Base-by-base conservation (phyloP, 2,329 filamentous ascomycete genomes). In the Ophiostoma piceae region DNA sequence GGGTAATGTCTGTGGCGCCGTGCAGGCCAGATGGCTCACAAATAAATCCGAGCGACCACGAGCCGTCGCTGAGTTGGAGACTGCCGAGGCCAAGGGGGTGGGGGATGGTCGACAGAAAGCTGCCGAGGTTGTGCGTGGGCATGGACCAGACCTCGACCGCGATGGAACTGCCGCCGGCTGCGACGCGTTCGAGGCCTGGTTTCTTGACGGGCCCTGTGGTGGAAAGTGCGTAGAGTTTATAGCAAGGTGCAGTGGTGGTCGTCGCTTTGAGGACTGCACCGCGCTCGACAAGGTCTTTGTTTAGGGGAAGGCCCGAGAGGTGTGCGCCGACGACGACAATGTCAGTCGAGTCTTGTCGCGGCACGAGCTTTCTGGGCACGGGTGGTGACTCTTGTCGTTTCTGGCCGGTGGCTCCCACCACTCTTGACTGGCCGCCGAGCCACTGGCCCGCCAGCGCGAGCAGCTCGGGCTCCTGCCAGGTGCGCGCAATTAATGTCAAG, bases 91-190 rank as follows among this genome's bases (percentile, higher is more conserved):
- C 76, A 0, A 80, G 75, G 2, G 79, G 79, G 4, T 75, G 74
- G 5, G 77, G 73, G 2, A 80, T 75, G 0, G 78, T 79, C 5
- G 69, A 43, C 19, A 68, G 8, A 26, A 80, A 79, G 68, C 74
- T 76, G 5, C 75, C 77, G 4, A 80, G 57, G 1, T 75, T 69
- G 19, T 68, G 37, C 0, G 72, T 74, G 1, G 79, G 79, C 2
- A 80, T 66, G 6, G 73, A 69, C 79, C 79, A 80, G 7, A 80
- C 73, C 69, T 80, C 79, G 2, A 80, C 74, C 9, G 77, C 75
- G 16, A 80, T 78, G 22, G 73, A 62, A 8, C 69, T 68, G 0
- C 79, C 79, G 1, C 68, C 66, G 8, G 74, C 66, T 0, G 26
- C 43, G 3, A 77, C 75, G 16, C 79, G 75, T 57, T 74, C 73